These are phyloP conservation scores for Rhododendron ferrugineum DNA, from an alignment of 148 eudicot genomes.

Conservation along the genomic window DNA sequence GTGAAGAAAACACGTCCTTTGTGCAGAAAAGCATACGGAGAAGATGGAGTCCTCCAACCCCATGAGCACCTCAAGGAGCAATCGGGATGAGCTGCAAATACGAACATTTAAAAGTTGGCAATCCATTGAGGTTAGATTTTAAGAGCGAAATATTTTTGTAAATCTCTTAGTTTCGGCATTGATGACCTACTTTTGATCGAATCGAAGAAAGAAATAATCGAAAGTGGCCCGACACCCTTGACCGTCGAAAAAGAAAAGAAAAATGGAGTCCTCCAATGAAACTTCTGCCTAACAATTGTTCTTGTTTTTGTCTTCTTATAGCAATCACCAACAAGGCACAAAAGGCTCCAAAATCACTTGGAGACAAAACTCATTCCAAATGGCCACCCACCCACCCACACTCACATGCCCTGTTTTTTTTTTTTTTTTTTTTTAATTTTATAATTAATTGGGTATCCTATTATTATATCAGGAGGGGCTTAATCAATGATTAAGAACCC, in stretches of 20 bases:
- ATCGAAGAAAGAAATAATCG: too few relatives aligned
- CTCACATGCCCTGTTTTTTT: background rate
- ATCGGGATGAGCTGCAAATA: too few relatives aligned
- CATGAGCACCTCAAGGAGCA: too few relatives aligned
- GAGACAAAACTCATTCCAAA: constrained; percentile 8
- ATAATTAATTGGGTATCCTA: background rate
- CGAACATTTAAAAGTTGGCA: too few relatives aligned
- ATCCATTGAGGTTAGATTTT: accelerated
- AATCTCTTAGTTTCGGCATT: accelerated
- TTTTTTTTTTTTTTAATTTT: background rate
- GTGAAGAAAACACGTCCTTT: background rate
- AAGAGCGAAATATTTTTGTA: too few relatives aligned
- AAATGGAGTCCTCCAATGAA: background rate
- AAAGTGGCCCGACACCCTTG: too few relatives aligned
- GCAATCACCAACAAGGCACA: background rate
- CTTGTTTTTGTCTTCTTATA: background rate
- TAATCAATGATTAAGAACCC: background rate
- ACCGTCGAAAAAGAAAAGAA: too few relatives aligned
- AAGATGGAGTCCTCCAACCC: background rate
- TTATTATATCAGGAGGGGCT: background rate
- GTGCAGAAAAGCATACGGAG: background rate
- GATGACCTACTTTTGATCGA: too few relatives aligned
- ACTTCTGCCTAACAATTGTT: background rate
- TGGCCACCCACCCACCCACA: background rate
- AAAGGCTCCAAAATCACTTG: constrained; percentile 11